Percentiles rank a stretch among this genome's conserved stretches.
These are phyloP conservation scores for Cenococcum geophilum DNA, from an alignment of 495 filamentous ascomycete genomes.

Conservation along the genomic window DNA sequence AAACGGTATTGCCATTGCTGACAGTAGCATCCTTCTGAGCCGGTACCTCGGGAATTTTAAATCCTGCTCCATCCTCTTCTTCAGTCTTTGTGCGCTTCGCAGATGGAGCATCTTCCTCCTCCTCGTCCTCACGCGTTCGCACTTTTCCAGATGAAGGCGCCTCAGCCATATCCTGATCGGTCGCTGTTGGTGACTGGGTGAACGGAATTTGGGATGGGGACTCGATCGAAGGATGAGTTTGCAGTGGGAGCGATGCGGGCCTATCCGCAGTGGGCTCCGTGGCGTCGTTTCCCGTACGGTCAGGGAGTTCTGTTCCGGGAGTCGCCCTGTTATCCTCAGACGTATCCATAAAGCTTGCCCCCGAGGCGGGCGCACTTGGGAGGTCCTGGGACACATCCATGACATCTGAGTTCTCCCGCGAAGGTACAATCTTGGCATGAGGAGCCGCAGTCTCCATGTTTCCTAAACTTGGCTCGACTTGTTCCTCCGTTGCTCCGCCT, in stretches of 20 bases:
- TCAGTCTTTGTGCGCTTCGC: constrained; percentile 33
- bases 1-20: not conserved
- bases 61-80: constrained; percentile 15
- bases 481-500: constrained; percentile 7
- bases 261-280: not conserved
- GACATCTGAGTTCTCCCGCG: constrained; percentile 5
- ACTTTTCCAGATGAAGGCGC: constrained; percentile 23
- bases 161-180: constrained; percentile 30
- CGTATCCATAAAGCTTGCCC: not conserved
- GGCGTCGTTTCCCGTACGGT: not conserved
- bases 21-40: constrained; percentile 15
- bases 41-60: constrained; percentile 33
- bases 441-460: constrained; percentile 5
- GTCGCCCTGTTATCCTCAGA: not conserved
- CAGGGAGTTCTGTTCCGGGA: not conserved
- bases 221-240: constrained; percentile 5
- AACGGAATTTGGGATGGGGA: constrained; percentile 5
- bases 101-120: constrained; percentile 19
- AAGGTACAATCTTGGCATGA: not conserved
- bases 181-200: constrained; percentile 14
- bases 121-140: constrained; percentile 20
- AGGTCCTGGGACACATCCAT: constrained; percentile 22
- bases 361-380: not conserved
- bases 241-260: constrained; percentile 10
- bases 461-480: too few species aligned